Percentiles rank a stretch among this genome's conserved stretches.
Evolutionary conservation across 768 basidiomycete genomes (phyloP).

Genomic region (Phaeotremella skinneri): DNA sequence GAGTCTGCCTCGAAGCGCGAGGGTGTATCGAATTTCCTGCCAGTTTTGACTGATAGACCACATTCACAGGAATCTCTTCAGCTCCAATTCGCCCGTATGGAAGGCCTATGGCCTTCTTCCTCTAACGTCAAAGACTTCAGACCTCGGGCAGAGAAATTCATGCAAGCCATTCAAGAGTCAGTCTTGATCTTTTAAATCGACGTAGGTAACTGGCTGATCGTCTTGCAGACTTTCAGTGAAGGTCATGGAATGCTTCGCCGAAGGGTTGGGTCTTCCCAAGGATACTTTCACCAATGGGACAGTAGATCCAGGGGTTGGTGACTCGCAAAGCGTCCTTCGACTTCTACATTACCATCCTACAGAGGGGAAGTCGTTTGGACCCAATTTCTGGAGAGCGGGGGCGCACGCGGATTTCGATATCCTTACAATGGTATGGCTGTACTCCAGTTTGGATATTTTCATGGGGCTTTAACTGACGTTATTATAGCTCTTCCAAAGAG

Average conservation of each 20-base stretch:
- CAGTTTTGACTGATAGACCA: background rate
- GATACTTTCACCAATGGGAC: slow-evolving; percentile 38
- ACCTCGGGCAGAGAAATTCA: slow-evolving; percentile 20
- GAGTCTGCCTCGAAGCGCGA: too few relatives aligned
- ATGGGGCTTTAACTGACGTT: background rate
- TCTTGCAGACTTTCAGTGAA: slow-evolving; percentile 24
- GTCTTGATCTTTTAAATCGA: background rate
- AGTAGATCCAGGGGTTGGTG: slow-evolving; percentile 28
- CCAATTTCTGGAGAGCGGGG: slow-evolving; percentile 39
- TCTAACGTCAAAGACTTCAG: slow-evolving; percentile 28
- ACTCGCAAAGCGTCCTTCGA: slow-evolving; percentile 34
- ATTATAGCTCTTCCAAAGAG: slow-evolving; percentile 38
- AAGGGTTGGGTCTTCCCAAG: slow-evolving; percentile 34
- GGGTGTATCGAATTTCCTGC: background rate
- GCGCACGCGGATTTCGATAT: slow-evolving; percentile 46
- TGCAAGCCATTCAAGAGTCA: slow-evolving; percentile 26
- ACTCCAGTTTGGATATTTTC: background rate
- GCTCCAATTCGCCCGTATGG: slow-evolving; percentile 28
- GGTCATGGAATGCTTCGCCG: slow-evolving; percentile 41
- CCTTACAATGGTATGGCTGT: slow-evolving; percentile 38
- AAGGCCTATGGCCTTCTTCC: slow-evolving; percentile 35
- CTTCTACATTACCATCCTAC: slow-evolving; percentile 41
- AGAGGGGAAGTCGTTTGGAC: slow-evolving; percentile 32
- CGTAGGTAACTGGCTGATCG: background rate
- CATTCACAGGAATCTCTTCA: slow-evolving; percentile 32